phyloP scores from a whole-genome alignment of 495 filamentous ascomycete species.

The Neurospora pannonica region DNA sequence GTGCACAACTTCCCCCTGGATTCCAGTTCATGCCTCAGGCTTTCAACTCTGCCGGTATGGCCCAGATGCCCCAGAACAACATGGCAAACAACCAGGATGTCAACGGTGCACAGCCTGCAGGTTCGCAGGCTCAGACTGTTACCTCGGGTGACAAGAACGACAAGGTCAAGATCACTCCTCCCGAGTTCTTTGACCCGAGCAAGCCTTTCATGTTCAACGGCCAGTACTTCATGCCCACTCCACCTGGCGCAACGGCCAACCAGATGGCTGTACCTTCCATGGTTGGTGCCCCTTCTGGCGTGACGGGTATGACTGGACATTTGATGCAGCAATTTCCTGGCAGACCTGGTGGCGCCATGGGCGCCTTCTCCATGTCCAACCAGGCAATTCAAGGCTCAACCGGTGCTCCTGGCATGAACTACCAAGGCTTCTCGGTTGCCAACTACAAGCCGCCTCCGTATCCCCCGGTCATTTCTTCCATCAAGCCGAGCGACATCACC shows the following conservation, averaged over 20 bases:
- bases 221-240: slow-evolving; percentile 37
- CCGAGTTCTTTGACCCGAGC: slow-evolving; percentile 34
- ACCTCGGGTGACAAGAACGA: slow-evolving; percentile 23
- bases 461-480: slow-evolving; percentile 31
- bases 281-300: slow-evolving; percentile 13
- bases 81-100: neutral
- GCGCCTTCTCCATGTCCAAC: slow-evolving; percentile 1
- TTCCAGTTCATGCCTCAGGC: slow-evolving; percentile 12
- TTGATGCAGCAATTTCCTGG: slow-evolving; percentile 14
- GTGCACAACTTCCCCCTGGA: slow-evolving; percentile 13
- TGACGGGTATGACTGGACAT: slow-evolving; percentile 4
- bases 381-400: slow-evolving; percentile 1
- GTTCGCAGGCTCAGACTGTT: slow-evolving; percentile 16
- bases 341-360: slow-evolving; percentile 10
- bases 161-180: slow-evolving; percentile 33
- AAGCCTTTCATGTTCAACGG: slow-evolving; percentile 40
- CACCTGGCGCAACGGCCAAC: slow-evolving; percentile 8
- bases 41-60: slow-evolving; percentile 4
- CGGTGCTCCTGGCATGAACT: neutral
- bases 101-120: slow-evolving; percentile 16
- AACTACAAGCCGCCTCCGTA: slow-evolving; percentile 16
- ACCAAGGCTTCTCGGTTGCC: slow-evolving; percentile 12
- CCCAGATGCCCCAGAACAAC: slow-evolving; percentile 11
- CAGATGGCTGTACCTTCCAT: slow-evolving; percentile 15
- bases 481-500: slow-evolving; percentile 38